Percentiles rank a stretch among this genome's conserved stretches.
These are phyloP conservation scores for Breviolum minutum DNA, from an alignment of 73 alveolate species.

Conservation along the genomic window DNA sequence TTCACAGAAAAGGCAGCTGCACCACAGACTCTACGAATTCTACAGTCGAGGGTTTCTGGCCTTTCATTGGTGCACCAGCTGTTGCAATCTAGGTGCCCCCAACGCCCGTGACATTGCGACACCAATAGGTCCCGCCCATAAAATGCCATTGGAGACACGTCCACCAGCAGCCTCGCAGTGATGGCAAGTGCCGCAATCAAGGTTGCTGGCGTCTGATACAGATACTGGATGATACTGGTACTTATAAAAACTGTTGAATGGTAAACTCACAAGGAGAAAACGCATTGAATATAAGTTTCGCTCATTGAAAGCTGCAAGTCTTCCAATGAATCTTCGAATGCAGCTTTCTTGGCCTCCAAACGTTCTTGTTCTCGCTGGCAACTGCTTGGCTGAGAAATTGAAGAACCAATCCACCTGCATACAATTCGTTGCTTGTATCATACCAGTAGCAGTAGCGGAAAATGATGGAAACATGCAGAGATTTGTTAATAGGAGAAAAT, in stretches of 20 bases:
- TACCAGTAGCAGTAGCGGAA: background rate
- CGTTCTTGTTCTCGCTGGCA: slow-evolving; percentile 44
- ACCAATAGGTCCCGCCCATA: slow-evolving; percentile 86
- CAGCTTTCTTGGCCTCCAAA: background rate
- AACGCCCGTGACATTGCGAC: slow-evolving; percentile 85
- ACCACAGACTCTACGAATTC: too few species aligned
- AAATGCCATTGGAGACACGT: background rate
- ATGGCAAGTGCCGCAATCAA: too few species aligned
- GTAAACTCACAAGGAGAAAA: too few species aligned
- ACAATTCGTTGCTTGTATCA: background rate
- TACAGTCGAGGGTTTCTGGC: background rate
- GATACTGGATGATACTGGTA: too few species aligned
- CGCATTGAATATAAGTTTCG: too few species aligned
- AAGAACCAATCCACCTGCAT: slow-evolving; percentile 21
- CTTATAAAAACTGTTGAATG: too few species aligned
- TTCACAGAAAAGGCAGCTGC: too few species aligned
- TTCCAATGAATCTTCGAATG: too few species aligned
- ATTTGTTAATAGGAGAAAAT: too few species aligned
- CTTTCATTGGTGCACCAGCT: background rate
- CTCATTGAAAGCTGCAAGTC: too few species aligned
- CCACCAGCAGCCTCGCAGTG: slow-evolving; percentile 22
- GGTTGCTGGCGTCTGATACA: too few species aligned
- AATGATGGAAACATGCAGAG: too few species aligned
- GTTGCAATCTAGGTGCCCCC: background rate
- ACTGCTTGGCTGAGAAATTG: slow-evolving; percentile 50